Base-by-base conservation (phyloP, 2,329 filamentous ascomycete genomes). In the Epichloe coenophiala region DNA sequence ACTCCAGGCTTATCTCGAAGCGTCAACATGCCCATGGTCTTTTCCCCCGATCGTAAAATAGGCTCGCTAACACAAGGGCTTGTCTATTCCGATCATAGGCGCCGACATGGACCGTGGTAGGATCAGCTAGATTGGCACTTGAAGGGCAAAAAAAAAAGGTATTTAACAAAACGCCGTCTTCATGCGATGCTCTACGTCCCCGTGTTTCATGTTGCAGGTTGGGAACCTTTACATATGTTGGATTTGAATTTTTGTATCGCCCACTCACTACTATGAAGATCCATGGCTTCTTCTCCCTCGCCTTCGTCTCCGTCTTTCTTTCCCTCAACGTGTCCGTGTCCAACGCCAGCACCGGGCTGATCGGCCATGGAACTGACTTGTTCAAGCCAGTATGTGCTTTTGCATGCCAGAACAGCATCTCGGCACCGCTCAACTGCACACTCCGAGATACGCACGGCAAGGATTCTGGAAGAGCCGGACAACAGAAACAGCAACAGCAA, bases 341-440 rank as follows among this genome's bases (percentile, higher is more conserved):
- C 36, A 38, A n/a, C 39, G 13, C 39, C 19, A 41, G 39, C 19
- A 17, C 2, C 17, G 43, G 43, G 19, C 23, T 62, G 15, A 51
- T 58, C 31, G 56, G 56, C 19, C 53, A 51, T 27, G 56, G 55
- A 38, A 57, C 56, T 48, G 48, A 45, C 3, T 55, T 61, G 53
- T 60, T 56, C 38, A 33, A 61, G n/a, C 62, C 63, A 3, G 54
- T 56, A 12, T 66, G 64, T 44, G 60, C 63, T 12, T 65, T 59
- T 43, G 56, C 59, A 13, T 64, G 63, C 45, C 56, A 56, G 2
- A 57, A 55, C 27, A 50, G 51, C 33, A 51, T 61, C 44, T 54
- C 55, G 43, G 56, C 55, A 38, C 52, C 56, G n/a, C 54, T 62
- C 4, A 54, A 57, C 45, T 63, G 60, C 51, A 57, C 57, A 12